Evolutionary conservation across 441 rosid genomes (phyloP).

Genomic region (Breynia disticha): DNA sequence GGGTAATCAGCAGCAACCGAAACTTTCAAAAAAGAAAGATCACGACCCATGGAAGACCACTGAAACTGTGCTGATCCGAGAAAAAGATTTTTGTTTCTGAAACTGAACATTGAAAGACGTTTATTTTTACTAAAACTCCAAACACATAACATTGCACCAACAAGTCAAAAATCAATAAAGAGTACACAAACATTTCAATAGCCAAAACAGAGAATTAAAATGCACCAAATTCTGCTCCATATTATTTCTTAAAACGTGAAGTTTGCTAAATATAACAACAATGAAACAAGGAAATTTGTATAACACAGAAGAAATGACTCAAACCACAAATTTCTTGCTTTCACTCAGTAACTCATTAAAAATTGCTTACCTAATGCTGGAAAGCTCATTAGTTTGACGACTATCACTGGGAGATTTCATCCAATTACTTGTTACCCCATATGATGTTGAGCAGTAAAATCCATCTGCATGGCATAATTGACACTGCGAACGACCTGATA

Average conservation of each 20-base stretch:
- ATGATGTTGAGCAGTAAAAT: slow-evolving; percentile 38
- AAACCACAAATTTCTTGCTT: neutral
- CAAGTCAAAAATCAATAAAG: too few relatives aligned
- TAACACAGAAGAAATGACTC: neutral
- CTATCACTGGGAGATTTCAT: slow-evolving; percentile 41
- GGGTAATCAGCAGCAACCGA: slow-evolving; percentile 92
- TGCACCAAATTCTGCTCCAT: neutral
- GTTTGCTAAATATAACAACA: too few relatives aligned
- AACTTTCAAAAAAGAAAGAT: slow-evolving; percentile 57
- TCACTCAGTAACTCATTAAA: neutral
- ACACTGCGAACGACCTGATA: slow-evolving; percentile 50
- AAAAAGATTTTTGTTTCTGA: slow-evolving; percentile 38
- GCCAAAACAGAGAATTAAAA: neutral
- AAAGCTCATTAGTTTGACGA: slow-evolving; percentile 33
- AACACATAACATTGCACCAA: neutral
- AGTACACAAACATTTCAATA: neutral
- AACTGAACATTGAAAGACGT: slow-evolving; percentile 20
- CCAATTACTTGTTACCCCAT: slow-evolving; percentile 32
- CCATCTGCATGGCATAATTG: slow-evolving; percentile 50
- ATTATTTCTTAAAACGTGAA: too few relatives aligned
- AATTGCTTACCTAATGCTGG: slow-evolving; percentile 34
- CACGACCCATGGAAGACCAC: slow-evolving; percentile 43
- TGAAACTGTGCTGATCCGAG: slow-evolving; percentile 44
- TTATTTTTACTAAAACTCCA: neutral
- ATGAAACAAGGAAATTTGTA: too few relatives aligned